Percentiles rank a stretch among this genome's conserved stretches.
These are phyloP conservation scores for Dipteronia dyeriana DNA, from an alignment of 345 rosid species.

Conservation along the genomic window DNA sequence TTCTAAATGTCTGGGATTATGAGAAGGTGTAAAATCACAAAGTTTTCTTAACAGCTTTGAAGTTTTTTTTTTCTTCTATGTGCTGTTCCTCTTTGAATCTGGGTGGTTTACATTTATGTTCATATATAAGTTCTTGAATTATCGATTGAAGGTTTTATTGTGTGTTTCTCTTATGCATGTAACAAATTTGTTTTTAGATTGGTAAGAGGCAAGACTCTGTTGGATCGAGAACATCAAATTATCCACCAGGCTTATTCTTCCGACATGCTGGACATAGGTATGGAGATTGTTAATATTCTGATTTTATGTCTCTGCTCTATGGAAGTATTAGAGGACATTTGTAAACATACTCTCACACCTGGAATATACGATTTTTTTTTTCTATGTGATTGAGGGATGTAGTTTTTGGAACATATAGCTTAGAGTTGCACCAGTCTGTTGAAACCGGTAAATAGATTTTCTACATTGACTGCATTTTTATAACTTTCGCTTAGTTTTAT, in stretches of 20 bases:
- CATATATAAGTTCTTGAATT: neutral
- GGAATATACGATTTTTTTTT: neutral
- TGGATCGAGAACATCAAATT: slow-evolving; percentile 37
- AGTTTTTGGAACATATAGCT: neutral
- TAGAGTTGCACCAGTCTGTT: neutral
- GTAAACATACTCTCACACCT: neutral
- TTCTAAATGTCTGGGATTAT: slow-evolving; percentile 89
- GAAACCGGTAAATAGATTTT: neutral
- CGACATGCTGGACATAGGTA: slow-evolving; percentile 76
- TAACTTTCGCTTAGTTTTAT: too few relatives aligned
- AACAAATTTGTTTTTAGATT: slow-evolving; percentile 28
- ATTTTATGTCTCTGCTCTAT: neutral
- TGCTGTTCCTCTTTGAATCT: neutral
- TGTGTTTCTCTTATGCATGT: neutral
- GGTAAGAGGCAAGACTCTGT: slow-evolving; percentile 41
- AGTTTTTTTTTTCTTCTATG: neutral
- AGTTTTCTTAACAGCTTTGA: neutral
- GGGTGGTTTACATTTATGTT: neutral
- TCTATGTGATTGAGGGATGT: neutral
- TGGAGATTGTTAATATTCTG: neutral
- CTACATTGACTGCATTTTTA: neutral
- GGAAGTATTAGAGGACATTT: neutral
- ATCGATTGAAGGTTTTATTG: neutral
- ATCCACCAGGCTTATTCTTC: slow-evolving; percentile 65
- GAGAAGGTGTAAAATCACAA: slow-evolving; percentile 55